Evolutionary conservation across 2,329 filamentous ascomycete genomes (phyloP).

Genomic region (Colletotrichum liaoningense): DNA sequence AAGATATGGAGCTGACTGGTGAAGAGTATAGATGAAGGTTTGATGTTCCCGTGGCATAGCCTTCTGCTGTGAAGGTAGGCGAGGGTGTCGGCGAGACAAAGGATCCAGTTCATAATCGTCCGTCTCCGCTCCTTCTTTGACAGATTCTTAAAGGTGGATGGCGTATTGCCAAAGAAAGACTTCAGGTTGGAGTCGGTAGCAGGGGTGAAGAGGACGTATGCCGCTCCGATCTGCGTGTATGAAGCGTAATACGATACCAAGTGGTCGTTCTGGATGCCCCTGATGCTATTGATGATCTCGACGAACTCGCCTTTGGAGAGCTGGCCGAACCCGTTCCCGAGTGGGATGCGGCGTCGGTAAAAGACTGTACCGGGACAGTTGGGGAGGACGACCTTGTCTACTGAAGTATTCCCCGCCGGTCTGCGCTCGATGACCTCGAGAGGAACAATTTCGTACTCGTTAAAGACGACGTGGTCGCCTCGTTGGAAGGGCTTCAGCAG

Average conservation of each 20-base stretch:
- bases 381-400: conserved; percentile 73
- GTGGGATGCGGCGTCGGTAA: conserved; percentile 66
- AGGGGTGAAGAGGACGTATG: conserved; percentile 75
- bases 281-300: conserved; percentile 69
- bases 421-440: conserved; percentile 74
- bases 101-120: conserved; percentile 78
- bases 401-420: conserved; percentile 50
- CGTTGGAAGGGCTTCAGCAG: conserved; percentile 72
- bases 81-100: conserved; percentile 77
- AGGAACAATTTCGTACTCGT: conserved; percentile 75
- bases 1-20: conserved; percentile 74
- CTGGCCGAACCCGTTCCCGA: conserved; percentile 58
- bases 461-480: conserved; percentile 72
- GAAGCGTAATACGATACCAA: conserved; percentile 78
- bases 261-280: conserved; percentile 72
- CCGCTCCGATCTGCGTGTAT: conserved; percentile 72
- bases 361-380: conserved; percentile 68
- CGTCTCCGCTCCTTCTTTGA: conserved; percentile 69
- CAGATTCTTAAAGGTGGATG: conserved; percentile 71
- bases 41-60: conserved; percentile 75
- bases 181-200: conserved; percentile 75
- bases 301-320: conserved; percentile 67
- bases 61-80: conserved; percentile 74
- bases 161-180: conserved; percentile 73
- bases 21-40: conserved; percentile 77